Evolutionary conservation across 805 yeast species (phyloP).

Genomic region (Metschnikowia reukaufii): DNA sequence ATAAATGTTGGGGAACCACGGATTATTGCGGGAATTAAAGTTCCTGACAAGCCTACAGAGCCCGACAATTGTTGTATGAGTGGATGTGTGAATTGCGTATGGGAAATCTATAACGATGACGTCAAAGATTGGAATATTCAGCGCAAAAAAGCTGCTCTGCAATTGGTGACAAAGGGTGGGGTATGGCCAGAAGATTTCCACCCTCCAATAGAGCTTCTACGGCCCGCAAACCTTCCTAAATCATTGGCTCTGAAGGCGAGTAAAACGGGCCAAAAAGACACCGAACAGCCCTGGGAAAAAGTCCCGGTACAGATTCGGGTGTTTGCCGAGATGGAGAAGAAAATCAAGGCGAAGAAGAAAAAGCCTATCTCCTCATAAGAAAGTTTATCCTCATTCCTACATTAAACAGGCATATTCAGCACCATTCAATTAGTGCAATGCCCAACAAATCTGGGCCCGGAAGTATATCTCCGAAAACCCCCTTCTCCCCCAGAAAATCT

Average conservation of each 20-base stretch:
- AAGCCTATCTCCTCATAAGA: not conserved
- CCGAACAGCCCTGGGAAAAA: conserved; percentile 37
- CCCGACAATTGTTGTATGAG: conserved; percentile 98
- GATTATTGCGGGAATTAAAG: conserved; percentile 58
- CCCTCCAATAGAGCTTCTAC: conserved; percentile 37
- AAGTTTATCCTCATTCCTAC: too few relatives aligned
- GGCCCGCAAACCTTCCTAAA: conserved; percentile 38
- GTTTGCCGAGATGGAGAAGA: conserved; percentile 80
- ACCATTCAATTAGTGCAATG: not conserved
- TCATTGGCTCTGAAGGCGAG: conserved; percentile 21
- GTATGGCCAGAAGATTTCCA: conserved; percentile 46
- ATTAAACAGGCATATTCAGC: too few relatives aligned
- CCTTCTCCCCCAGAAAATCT: too few relatives aligned
- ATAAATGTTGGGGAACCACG: conserved; percentile 36
- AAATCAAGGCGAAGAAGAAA: conserved; percentile 45
- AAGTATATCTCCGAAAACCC: too few relatives aligned
- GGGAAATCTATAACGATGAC: conserved; percentile 92
- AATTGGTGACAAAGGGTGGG: conserved; percentile 38
- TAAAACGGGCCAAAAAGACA: conserved; percentile 13
- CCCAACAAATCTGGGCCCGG: too few relatives aligned
- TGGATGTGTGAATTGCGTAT: conserved; percentile 95
- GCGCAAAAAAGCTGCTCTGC: conserved; percentile 56
- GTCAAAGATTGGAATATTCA: conserved; percentile 72
- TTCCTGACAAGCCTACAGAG: conserved; percentile 81
- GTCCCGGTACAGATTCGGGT: conserved; percentile 77